These are phyloP conservation scores for Vaccinium myrtillus DNA, from an alignment of 148 eudicot species.

Conservation along the genomic window DNA sequence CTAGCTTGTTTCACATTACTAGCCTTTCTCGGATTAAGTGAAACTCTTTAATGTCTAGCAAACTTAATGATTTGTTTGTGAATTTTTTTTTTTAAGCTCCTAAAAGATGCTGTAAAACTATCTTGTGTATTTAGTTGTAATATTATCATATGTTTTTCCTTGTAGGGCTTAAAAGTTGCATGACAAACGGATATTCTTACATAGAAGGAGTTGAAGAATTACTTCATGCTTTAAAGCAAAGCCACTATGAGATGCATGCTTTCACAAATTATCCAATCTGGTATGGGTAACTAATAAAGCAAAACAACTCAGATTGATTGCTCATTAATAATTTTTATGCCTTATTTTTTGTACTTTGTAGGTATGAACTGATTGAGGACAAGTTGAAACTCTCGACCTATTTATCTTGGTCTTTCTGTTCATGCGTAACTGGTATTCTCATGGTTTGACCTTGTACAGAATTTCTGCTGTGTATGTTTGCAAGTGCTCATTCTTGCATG, in stretches of 20 bases:
- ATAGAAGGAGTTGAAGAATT: constrained; percentile 70
- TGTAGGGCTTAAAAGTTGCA: constrained; percentile 79
- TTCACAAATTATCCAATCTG: constrained; percentile 87
- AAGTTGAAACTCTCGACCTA: constrained; percentile 78
- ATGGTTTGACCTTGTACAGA: neutral
- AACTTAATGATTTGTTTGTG: neutral
- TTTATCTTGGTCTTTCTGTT: constrained; percentile 95
- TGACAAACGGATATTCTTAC: constrained; percentile 68
- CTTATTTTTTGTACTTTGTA: constrained; percentile 23
- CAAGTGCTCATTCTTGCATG: neutral
- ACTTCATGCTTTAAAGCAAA: constrained; percentile 54
- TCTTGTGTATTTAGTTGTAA: neutral
- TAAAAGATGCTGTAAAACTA: neutral
- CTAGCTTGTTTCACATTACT: too few species aligned
- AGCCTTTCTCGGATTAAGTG: neutral
- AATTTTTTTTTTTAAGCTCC: neutral
- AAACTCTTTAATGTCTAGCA: neutral
- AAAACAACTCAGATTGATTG: neutral
- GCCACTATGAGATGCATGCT: constrained; percentile 88
- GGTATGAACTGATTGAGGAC: constrained; percentile 88
- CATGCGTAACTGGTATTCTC: constrained; percentile 59
- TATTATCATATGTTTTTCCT: constrained; percentile 7
- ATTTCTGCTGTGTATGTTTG: neutral
- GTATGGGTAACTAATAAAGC: constrained; percentile 29
- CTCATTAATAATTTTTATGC: neutral